Evolutionary conservation across 2,329 filamentous ascomycete genomes (phyloP), one percentile per base, ranked within the genome.

Genomic region (Neofusicoccum parvum): DNA sequence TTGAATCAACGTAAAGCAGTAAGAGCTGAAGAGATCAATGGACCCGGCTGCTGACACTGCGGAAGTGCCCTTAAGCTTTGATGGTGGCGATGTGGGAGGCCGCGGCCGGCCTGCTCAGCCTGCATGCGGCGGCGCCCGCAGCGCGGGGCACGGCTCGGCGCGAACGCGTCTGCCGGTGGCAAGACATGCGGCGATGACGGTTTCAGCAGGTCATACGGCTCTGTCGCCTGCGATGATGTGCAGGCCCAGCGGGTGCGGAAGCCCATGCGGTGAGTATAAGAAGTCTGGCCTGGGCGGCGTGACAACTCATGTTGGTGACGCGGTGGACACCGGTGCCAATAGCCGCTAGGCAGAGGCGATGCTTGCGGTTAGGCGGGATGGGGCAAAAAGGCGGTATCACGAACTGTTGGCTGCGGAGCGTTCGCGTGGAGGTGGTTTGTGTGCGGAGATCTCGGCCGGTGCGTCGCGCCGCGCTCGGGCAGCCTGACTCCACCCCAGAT

Each of bases 381-480:
- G 43, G 32, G 41, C 43, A 23, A 48, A 60, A 60, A 36, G 43
- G 56, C 56, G 56, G 56, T 60, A 60, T 60, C 45, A 27, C 20
- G 27, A 48, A 48, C 56, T 48, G 56, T 60, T 60, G 56, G 56
- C 56, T 60, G 56, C 17, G 17, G 56, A 32, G 39, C 23, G 41
- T 36, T 60, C 56, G 43, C 43, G 56, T 36, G 56, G 62, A 64
- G 62, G 41, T 64, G 62, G 62, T 15, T 23, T 48, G 39, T 17
- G 50, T 54, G 50, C 62, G 50, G 62, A 64, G 50, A 64, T 64
- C 62, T 46, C 50, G 62, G 62, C 39, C 50, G 34, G 27, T 53
- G 37, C 60, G 37, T 36, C 60, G 37, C 49, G 39, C 62, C 49
- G 32, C 50, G 62, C 62, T 64, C 62, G 62, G 62, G 32, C 62